phyloP scores from a whole-genome alignment of 176 grass and related monocot species.

The Aegilops tauschii region DNA sequence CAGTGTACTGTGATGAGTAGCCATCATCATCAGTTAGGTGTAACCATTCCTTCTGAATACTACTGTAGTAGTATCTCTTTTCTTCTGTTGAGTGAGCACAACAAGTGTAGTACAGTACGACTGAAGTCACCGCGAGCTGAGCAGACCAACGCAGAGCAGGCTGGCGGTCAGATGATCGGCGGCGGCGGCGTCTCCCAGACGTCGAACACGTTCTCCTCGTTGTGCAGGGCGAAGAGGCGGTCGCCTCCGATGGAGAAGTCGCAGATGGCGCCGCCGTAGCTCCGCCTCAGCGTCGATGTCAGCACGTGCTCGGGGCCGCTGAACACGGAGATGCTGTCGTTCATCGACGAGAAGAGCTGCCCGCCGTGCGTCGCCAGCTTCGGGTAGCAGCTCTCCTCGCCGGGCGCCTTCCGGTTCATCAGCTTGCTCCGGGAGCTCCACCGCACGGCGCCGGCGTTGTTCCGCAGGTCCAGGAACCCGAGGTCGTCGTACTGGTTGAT shows the following conservation, averaged over 20 bases:
- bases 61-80: background rate
- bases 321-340: slow-evolving; percentile 95
- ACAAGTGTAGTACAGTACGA: no score
- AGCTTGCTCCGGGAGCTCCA: slow-evolving; percentile 98
- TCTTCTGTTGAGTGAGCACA: background rate
- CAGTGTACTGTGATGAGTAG: background rate
- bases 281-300: slow-evolving; percentile 78
- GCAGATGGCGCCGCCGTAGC: slow-evolving; percentile 80
- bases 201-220: slow-evolving; percentile 97
- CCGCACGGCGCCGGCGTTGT: slow-evolving; percentile 44
- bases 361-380: slow-evolving; percentile 83
- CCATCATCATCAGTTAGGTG: slow-evolving; percentile 21
- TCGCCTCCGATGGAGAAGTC: slow-evolving; percentile 97
- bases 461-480: slow-evolving; percentile 84
- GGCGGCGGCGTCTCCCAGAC: slow-evolving; percentile 91
- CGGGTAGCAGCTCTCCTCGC: slow-evolving; percentile 98
- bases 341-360: slow-evolving; percentile 95
- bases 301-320: slow-evolving; percentile 82
- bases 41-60: background rate
- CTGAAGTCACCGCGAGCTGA: background rate
- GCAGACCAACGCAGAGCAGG: background rate
- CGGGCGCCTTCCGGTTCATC: slow-evolving; percentile 65
- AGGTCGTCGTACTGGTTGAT: slow-evolving; percentile 98
- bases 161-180: slow-evolving; percentile 61
- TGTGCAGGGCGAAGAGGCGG: slow-evolving; percentile 83